These are phyloP conservation scores for Crucibulum parvulum DNA, from an alignment of 1,284 basidiomycete species.

Conservation along the genomic window DNA sequence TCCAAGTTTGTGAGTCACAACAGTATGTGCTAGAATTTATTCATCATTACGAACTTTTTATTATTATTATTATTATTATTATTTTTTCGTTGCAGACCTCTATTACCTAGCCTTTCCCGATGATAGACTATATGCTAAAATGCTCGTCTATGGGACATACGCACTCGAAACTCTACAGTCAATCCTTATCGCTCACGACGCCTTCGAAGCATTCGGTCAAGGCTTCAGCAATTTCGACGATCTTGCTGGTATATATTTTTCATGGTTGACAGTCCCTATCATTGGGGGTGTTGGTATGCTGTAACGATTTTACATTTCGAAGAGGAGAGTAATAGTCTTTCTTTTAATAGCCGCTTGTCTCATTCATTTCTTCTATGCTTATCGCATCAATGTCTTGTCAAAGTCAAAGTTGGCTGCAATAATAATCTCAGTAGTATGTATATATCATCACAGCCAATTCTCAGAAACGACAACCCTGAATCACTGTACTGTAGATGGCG, in stretches of 20 bases:
- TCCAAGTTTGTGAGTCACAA: constrained; percentile 17
- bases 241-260: neutral
- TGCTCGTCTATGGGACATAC: constrained; percentile 19
- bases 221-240: constrained; percentile 1
- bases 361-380: constrained; percentile 15
- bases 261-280: constrained; percentile 5
- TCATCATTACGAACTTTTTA: no score
- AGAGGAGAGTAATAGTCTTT: neutral
- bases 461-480: neutral
- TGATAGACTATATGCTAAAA: constrained; percentile 12
- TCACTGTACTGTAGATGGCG: constrained; percentile 4
- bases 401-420: neutral
- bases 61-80: no score
- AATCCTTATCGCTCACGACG: constrained; percentile 8
- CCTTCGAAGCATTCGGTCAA: constrained; percentile 8
- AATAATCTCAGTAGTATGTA: constrained; percentile 4
- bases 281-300: constrained; percentile 1
- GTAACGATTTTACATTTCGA: neutral
- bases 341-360: constrained; percentile 7
- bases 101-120: constrained; percentile 27
- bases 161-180: constrained; percentile 13
- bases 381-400: constrained; percentile 11
- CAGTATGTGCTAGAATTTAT: no score
- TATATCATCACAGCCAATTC: neutral
- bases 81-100: constrained; percentile 12